Conservation (phyloP, 306 rosid species). For the Citrullus mucosospermus region DNA sequence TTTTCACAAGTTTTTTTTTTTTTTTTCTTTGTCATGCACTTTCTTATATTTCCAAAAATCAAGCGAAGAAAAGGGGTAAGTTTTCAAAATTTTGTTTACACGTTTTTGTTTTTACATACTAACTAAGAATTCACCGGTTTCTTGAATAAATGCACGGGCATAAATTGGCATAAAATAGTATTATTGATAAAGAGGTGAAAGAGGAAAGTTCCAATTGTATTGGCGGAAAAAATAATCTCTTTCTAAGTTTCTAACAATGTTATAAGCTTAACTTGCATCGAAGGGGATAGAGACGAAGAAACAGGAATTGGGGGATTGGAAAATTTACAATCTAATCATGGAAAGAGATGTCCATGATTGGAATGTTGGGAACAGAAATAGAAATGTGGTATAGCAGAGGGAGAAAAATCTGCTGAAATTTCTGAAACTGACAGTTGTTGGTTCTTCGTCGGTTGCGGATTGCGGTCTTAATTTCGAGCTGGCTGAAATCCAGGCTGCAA, state of each 20-base stretch:
- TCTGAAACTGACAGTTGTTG: background rate
- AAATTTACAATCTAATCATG: background rate
- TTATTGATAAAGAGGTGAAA: too few relatives aligned
- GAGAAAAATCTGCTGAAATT: slow-evolving; percentile 5
- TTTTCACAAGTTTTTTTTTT: too few relatives aligned
- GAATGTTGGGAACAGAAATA: background rate
- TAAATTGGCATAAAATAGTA: too few relatives aligned
- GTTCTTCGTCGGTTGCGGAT: background rate
- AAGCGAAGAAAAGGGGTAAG: too few relatives aligned
- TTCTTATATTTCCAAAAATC: too few relatives aligned
- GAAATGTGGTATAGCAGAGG: background rate
- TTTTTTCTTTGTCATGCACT: too few relatives aligned
- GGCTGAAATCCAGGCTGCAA: background rate
- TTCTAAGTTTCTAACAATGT: background rate
- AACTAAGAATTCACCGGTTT: too few relatives aligned
- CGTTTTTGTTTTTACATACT: too few relatives aligned
- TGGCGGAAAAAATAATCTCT: background rate
- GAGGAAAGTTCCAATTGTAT: background rate
- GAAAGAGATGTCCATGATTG: background rate
- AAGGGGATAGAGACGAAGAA: background rate
- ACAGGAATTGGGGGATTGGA: background rate
- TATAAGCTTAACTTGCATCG: background rate
- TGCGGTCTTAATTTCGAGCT: slow-evolving; percentile 4
- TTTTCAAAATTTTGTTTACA: too few relatives aligned
- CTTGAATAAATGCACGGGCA: too few relatives aligned